Evolutionary conservation across 129 eudicot species (phyloP).

Genomic region (Saussurea involucrata): DNA sequence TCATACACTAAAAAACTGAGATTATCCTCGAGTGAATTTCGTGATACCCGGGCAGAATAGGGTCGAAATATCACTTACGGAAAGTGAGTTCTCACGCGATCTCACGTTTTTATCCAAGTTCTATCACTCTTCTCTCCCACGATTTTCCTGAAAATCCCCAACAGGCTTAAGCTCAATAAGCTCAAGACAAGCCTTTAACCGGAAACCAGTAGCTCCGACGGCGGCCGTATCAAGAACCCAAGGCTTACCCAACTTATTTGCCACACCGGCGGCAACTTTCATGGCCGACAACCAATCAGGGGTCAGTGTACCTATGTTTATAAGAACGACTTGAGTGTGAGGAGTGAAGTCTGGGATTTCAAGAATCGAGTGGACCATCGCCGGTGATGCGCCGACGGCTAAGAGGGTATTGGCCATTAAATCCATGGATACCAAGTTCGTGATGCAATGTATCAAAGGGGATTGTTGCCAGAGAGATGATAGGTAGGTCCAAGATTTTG

Average conservation of each 20-base stretch:
- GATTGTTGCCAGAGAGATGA: conserved; percentile 37
- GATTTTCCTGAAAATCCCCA: too few species aligned
- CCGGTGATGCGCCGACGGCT: conserved; percentile 94
- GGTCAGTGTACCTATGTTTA: conserved; percentile 82
- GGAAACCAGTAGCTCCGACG: conserved; percentile 64
- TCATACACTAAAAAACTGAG: too few species aligned
- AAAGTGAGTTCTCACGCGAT: too few species aligned
- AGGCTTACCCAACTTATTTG: conserved; percentile 43
- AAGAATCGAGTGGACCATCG: conserved; percentile 62
- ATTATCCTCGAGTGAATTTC: too few species aligned
- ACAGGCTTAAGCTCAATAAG: conserved; percentile 57
- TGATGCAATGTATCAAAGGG: conserved; percentile 83
- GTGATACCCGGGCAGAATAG: too few species aligned
- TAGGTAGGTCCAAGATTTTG: conserved; percentile 53
- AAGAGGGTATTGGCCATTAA: conserved; percentile 83
- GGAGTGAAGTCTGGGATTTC: conserved; percentile 96
- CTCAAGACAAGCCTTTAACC: conserved; percentile 78
- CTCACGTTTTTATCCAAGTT: too few species aligned
- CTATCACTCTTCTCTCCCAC: too few species aligned
- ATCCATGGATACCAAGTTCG: conserved; percentile 90
- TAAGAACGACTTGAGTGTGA: conserved; percentile 44
- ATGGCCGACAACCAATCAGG: conserved; percentile 77
- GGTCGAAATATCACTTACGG: too few species aligned
- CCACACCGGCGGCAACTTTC: conserved; percentile 69
- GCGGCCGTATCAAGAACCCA: conserved; percentile 99